Percentiles rank a stretch among this genome's conserved stretches.
Evolutionary conservation across 176 grass and related monocot genomes (phyloP).

Genomic region (sorghum (Sorghum bicolor)): Sorghum_bicolor_NCBIv3 NC_012871.2:4311501-4312000

Average conservation of each 20-base stretch:
- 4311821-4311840: constrained; percentile 75
- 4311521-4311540: constrained; percentile 83
- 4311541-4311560: constrained; percentile 71
- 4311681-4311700: neutral
- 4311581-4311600: constrained; percentile 89
- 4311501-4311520: constrained; percentile 86
- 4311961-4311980: neutral
- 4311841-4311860: neutral
- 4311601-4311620: constrained; percentile 83
- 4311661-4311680: constrained; percentile 28
- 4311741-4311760: constrained; percentile 18
- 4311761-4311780: constrained; percentile 97
- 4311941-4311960: neutral
- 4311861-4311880: constrained; percentile 1
- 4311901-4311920: neutral
- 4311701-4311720: neutral
- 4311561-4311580: constrained; percentile 86
- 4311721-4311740: constrained; percentile 34
- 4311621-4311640: constrained; percentile 82
- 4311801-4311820: constrained; percentile 84
- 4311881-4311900: neutral
- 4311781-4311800: constrained; percentile 78
- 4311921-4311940: neutral
- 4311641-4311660: constrained; percentile 98
- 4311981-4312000: neutral